These are phyloP conservation scores for Monilinia polystroma DNA, from an alignment of 2,329 filamentous ascomycete species.

Conservation along the genomic window DNA sequence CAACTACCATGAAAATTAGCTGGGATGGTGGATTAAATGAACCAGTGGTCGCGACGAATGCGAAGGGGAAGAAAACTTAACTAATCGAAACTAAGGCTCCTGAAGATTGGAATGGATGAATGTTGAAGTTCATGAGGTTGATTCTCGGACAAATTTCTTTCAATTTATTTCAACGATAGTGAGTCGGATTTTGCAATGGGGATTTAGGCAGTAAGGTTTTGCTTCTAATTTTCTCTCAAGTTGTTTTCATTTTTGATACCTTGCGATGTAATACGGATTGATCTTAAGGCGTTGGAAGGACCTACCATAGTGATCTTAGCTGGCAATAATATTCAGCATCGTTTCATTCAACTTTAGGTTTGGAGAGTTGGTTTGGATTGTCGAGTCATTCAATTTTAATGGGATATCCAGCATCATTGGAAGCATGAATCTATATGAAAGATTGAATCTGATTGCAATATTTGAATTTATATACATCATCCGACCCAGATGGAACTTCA, in stretches of 20 bases:
- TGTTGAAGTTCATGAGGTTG: too few species aligned
- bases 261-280: neutral
- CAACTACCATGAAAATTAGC: constrained; percentile 34
- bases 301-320: neutral
- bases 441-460: too few species aligned
- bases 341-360: neutral
- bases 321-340: neutral
- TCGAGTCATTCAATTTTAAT: neutral
- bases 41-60: neutral
- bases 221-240: neutral
- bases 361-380: neutral
- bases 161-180: neutral
- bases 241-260: neutral
- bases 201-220: neutral
- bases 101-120: neutral
- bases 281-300: neutral
- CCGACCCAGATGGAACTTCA: too few species aligned
- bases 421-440: too few species aligned
- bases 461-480: too few species aligned
- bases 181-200: neutral
- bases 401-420: too few species aligned
- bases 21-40: constrained; percentile 30
- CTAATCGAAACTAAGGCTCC: neutral
- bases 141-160: neutral
- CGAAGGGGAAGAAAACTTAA: constrained; percentile 9